Base-by-base conservation (phyloP, 495 filamentous ascomycete species). In the Trichocladium antarcticum region DNA sequence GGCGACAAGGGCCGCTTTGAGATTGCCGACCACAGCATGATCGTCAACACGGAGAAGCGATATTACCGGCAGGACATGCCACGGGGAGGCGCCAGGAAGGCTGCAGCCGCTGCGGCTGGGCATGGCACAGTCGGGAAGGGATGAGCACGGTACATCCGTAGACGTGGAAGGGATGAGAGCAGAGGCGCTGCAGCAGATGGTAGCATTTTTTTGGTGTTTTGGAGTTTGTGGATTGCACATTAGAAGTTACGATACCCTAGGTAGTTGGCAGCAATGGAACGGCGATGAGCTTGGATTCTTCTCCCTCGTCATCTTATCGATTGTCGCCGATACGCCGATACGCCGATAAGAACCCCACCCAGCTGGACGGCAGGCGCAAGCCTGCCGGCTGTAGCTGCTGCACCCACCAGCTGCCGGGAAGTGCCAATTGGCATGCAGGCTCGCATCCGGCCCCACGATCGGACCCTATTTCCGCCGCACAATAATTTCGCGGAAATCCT, bases 1-100 rank as follows among this genome's bases (percentile, higher is more conserved):
- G 57, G 61, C 7, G 53, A 60, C 36, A 50, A 57, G 52, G 61
- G 56, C 5, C 37, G 61, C 20, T 53, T 60, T 1, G 69, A 73
- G 16, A 70, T 74, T 39, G 72, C 72, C 2, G 70, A 74, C 17
- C 65, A 74, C 41, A 73, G 69, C 51, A 68, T 70, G 47, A 66
- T 74, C 53, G 72, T 74, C 32, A 68, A 73, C 37, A 58, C 63
- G 12, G 66, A 67, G n/a, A 57, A 54, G 38, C 46, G 42, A 6
- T 63, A 61, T 24, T 58, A 61, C 16, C 57, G 70, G 6, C 60
- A 58, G 34, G 69, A 68, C 22, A 35, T 71, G 21, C 59, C 60
- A 3, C 58, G 66, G 37, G 35, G 40, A 1, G 58, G 54, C 9
- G 40, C 36, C 20, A 57, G 56, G 39, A 59, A 57, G 51, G 21